A percentile compares a stretch with the other conserved stretches of the same genome.
These are phyloP conservation scores for Xylariaceae sp. DNA, from an alignment of 2,329 filamentous ascomycete species.

Conservation along the genomic window DNA sequence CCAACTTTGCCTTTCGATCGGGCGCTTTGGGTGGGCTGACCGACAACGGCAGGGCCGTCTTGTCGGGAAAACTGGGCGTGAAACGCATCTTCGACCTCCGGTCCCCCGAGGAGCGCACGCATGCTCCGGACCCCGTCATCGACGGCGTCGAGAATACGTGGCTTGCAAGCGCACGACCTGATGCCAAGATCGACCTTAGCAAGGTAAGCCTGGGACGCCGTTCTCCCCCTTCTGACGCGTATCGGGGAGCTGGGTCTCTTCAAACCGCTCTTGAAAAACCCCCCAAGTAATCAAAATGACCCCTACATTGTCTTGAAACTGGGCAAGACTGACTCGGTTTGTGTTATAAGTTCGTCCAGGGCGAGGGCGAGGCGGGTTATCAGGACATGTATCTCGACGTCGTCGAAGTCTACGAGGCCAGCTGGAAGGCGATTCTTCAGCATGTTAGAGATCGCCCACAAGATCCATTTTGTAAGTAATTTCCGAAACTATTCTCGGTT, in stretches of 20 bases:
- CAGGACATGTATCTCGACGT: slow-evolving; percentile 46
- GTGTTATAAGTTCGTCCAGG: slow-evolving; percentile 36
- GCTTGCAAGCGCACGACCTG: slow-evolving; percentile 33
- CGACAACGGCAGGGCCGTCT: slow-evolving; percentile 33
- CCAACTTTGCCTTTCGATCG: slow-evolving; percentile 43
- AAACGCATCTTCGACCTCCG: slow-evolving; percentile 50
- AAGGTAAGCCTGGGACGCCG: slow-evolving; percentile 10
- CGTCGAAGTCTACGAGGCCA: slow-evolving; percentile 38
- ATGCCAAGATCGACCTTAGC: slow-evolving; percentile 34
- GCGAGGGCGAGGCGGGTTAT: slow-evolving; percentile 42
- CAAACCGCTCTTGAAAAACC: no score
- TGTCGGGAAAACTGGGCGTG: slow-evolving; percentile 36
- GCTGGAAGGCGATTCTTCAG: slow-evolving; percentile 43
- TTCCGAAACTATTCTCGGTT: no score
- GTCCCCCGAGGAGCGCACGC: slow-evolving; percentile 39
- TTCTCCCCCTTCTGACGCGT: no score
- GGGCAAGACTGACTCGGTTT: no score
- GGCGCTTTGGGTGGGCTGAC: slow-evolving; percentile 39
- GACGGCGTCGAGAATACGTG: slow-evolving; percentile 44
- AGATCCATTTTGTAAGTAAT: slow-evolving; percentile 34
- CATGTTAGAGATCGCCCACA: slow-evolving; percentile 43
- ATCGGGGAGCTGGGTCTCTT: no score
- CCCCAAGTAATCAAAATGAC: no score
- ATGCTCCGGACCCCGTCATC: slow-evolving; percentile 38
- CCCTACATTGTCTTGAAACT: no score